A percentile compares a stretch with the other conserved stretches of the same genome.
Evolutionary conservation across 805 yeast genomes (phyloP).

Genomic region (Lachancea quebecensis): DNA sequence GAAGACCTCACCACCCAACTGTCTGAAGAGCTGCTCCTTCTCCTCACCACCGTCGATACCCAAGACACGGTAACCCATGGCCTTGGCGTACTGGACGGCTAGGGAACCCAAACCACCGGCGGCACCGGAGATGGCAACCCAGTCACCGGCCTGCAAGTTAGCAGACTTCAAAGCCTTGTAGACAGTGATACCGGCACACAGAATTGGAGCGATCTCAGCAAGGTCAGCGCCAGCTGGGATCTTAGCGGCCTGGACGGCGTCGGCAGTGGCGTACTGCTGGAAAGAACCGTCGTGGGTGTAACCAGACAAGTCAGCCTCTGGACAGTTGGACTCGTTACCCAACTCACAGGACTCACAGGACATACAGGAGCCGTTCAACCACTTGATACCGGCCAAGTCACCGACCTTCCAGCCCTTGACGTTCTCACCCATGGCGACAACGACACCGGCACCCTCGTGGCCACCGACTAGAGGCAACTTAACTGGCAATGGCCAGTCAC

Average conservation of each 20-base stretch:
- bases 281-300: conserved; percentile 87
- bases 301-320: conserved; percentile 68
- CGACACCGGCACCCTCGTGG: conserved; percentile 66
- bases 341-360: conserved; percentile 54
- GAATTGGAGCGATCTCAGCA: conserved; percentile 70
- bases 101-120: conserved; percentile 75
- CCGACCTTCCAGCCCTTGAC: conserved; percentile 55
- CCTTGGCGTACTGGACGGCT: conserved; percentile 68
- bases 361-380: conserved; percentile 61
- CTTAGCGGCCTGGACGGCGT: conserved; percentile 78
- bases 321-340: conserved; percentile 56
- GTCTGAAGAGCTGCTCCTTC: conserved; percentile 47
- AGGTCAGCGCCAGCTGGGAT: conserved; percentile 70
- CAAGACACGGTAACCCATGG: conserved; percentile 68
- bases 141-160: conserved; percentile 58
- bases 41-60: conserved; percentile 68
- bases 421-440: conserved; percentile 51
- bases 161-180: conserved; percentile 87
- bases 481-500: conserved; percentile 80
- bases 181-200: conserved; percentile 89
- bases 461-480: conserved; percentile 60
- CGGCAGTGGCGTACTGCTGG: conserved; percentile 87
- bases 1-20: conserved; percentile 61
- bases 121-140: conserved; percentile 75
- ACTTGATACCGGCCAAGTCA: conserved; percentile 58